Conservation (phyloP, 805 yeast genomes). For the Kurtzmaniella fragi region DNA sequence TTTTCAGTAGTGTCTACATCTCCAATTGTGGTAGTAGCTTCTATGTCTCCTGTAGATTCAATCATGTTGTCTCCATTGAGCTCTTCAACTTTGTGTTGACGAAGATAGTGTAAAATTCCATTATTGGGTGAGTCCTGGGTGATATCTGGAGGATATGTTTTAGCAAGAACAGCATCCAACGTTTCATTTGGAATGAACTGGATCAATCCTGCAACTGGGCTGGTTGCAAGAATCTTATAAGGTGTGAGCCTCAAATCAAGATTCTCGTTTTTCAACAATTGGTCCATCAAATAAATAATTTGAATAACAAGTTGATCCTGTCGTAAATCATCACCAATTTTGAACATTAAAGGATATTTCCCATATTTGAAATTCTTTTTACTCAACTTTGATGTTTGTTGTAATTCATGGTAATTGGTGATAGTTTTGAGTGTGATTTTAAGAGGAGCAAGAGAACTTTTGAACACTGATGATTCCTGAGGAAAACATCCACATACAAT, state of each 20-base stretch:
- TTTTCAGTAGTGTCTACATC: neutral
- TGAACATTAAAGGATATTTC: conserved; percentile 80
- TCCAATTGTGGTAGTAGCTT: neutral
- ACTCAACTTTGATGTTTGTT: conserved; percentile 1
- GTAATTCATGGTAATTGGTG: conserved; percentile 21
- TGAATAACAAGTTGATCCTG: conserved; percentile 98
- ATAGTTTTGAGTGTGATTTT: conserved; percentile 71
- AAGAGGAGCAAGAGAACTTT: conserved; percentile 84
- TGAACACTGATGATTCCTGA: conserved; percentile 80
- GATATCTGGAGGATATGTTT: conserved; percentile 14
- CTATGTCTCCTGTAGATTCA: conserved; percentile 5
- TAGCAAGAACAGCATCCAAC: conserved; percentile 65
- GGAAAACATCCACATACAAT: conserved; percentile 72
- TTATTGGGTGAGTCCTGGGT: conserved; percentile 26
- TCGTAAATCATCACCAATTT: conserved; percentile 90
- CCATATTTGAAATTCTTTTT: conserved; percentile 27
- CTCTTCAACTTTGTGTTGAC: conserved; percentile 39
- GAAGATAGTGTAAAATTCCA: conserved; percentile 70
- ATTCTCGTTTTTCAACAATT: conserved; percentile 79
- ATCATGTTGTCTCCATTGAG: conserved; percentile 27
- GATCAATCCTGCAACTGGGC: conserved; percentile 85
- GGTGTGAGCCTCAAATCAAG: conserved; percentile 85
- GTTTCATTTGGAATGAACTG: conserved; percentile 95
- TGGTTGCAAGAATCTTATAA: conserved; percentile 84
- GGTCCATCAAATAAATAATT: conserved; percentile 87